Evolutionary conservation across 306 rosid species (phyloP).

Genomic region (Rubus parviflorus): DNA sequence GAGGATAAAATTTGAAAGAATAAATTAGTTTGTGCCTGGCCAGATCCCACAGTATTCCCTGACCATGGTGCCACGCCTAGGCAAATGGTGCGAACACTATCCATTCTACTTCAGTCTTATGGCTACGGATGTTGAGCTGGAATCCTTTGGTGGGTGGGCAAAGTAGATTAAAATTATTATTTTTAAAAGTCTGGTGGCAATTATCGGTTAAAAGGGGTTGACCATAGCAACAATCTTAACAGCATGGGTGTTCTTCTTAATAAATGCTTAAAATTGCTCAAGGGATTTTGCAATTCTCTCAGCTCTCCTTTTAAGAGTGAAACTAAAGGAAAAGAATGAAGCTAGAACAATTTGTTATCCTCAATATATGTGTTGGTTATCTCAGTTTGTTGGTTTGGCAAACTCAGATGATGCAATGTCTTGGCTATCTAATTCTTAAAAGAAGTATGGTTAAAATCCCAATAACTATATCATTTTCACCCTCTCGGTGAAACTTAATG

Average conservation of each 20-base stretch:
- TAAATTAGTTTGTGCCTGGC: neutral
- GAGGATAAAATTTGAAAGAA: neutral
- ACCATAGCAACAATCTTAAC: neutral
- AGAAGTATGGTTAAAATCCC: neutral
- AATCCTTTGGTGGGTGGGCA: neutral
- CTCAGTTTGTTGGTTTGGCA: neutral
- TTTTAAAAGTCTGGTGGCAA: neutral
- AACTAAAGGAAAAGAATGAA: neutral
- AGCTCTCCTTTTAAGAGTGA: neutral
- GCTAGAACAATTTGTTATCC: neutral
- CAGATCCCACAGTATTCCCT: neutral
- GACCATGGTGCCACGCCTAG: neutral
- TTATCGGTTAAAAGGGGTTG: neutral
- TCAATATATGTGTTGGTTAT: neutral
- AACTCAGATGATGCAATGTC: neutral
- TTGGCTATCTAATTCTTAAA: neutral
- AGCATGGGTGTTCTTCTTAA: neutral
- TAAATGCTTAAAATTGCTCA: neutral
- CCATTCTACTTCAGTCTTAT: neutral
- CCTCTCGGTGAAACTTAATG: neutral
- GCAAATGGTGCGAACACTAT: neutral
- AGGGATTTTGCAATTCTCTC: neutral
- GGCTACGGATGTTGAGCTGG: neutral
- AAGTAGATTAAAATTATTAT: neutral
- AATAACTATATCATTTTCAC: neutral